Evolutionary conservation across 768 basidiomycete genomes (phyloP), one percentile per base, ranked within the genome.

Genomic region (Gelatoporia subvermispora): DNA sequence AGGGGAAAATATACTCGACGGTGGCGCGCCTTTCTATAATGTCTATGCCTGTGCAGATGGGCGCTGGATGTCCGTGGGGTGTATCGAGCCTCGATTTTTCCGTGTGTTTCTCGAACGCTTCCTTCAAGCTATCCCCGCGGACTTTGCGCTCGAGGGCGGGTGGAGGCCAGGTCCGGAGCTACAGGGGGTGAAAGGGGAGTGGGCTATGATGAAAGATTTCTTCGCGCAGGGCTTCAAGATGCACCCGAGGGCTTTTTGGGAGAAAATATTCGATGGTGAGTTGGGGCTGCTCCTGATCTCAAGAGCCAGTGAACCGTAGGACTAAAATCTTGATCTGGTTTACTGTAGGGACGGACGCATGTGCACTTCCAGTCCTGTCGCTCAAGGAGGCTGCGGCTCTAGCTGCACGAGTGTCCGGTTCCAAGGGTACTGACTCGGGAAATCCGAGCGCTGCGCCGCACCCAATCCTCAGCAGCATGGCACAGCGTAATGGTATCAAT

Each of bases 11-110:
- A 37, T 74, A 1, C 76, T 92, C 18, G 89, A 89, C 54, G 86
- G 87, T 0, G 88, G 85, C 3, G 76, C 86, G 4, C 89, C 89
- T 0, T 90, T 82, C 68, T 93, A 93, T 58, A 74, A 73, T 50
- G 67, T 87, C 9, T 91, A 93, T 57, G 72, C 74, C 0, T 90
- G 88, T 60, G 72, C 79, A 48, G 87, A 85, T 60, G 83, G 82
- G 1, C 68, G 74, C 35, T 88, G 79, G 76, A 86, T 93, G 76
- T 79, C 83, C 2, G 77, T 92, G 22, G 88, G 79, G 23, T 88
- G 86, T 58, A 61, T 88, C 11, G 88, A 90, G 60, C 82, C 85
- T 4, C 76, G 77, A 35, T 89, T 89, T 65, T 89, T 83, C 63
- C 65, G 69, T 20, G 68, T 65, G 1, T 89, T 90, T 58, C 68